Evolutionary conservation across 441 rosid species (phyloP).

Genomic region (Cnidoscolus chayamansa): DNA sequence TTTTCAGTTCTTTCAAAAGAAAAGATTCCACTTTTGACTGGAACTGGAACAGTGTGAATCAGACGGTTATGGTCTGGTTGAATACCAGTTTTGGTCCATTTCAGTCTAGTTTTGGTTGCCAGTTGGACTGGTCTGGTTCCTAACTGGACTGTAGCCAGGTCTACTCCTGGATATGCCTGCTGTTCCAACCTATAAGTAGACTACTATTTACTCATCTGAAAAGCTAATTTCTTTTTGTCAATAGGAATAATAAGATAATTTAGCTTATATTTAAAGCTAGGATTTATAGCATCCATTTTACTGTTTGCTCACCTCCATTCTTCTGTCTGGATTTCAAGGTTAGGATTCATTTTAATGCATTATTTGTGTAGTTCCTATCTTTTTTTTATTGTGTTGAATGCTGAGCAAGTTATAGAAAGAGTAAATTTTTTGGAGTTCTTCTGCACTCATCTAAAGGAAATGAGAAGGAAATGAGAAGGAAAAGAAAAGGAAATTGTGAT

Average conservation of each 20-base stretch:
- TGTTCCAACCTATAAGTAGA: not conserved
- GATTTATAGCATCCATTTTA: not conserved
- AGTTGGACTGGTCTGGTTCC: too few relatives aligned
- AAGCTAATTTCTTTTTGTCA: not conserved
- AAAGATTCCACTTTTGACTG: too few relatives aligned
- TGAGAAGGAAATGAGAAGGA: not conserved
- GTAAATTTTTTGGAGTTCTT: not conserved
- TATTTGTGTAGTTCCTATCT: not conserved
- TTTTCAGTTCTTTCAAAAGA: too few relatives aligned
- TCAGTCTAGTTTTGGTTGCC: too few relatives aligned
- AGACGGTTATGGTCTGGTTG: too few relatives aligned
- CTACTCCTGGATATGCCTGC: too few relatives aligned
- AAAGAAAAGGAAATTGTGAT: not conserved
- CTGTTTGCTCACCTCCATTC: not conserved
- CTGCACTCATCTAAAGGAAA: not conserved
- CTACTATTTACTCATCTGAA: not conserved
- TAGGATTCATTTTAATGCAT: not conserved
- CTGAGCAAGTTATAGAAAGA: not conserved
- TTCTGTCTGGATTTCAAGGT: not conserved
- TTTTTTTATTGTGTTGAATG: not conserved
- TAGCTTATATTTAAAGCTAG: not conserved
- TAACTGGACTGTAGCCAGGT: too few relatives aligned
- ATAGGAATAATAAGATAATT: not conserved
- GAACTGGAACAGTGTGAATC: too few relatives aligned
- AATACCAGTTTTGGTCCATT: too few relatives aligned